phyloP scores from a whole-genome alignment of 2,329 filamentous ascomycete species.

The Aquanectria penicillioides region DNA sequence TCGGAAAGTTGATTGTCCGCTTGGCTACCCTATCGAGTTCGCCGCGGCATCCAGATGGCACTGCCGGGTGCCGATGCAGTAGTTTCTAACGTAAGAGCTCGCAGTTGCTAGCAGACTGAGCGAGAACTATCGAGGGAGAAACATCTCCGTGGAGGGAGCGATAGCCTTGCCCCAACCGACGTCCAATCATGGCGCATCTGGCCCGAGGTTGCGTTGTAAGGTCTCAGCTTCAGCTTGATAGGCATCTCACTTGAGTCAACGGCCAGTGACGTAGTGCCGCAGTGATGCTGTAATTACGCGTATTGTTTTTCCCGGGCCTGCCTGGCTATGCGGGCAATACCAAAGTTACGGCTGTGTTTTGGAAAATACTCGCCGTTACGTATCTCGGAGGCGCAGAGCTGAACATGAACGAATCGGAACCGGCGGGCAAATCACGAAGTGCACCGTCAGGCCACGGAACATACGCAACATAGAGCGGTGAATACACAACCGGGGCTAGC shows the following conservation, averaged over 20 bases:
- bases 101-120: not conserved
- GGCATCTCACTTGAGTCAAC: not conserved
- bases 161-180: not conserved
- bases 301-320: too few species aligned
- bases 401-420: constrained; percentile 11
- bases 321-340: constrained; percentile 8
- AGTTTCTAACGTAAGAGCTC: not conserved
- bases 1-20: constrained; percentile 16
- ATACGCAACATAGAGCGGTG: constrained; percentile 14
- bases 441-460: not conserved
- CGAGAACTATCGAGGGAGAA: not conserved
- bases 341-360: constrained; percentile 1
- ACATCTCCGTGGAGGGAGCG: not conserved
- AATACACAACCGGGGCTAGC: constrained; percentile 5
- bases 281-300: too few species aligned
- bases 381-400: not conserved
- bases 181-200: constrained; percentile 1
- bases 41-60: constrained; percentile 12
- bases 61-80: not conserved
- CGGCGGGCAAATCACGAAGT: not conserved
- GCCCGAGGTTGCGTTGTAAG: not conserved
- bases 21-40: constrained; percentile 23
- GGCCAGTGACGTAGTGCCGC: too few species aligned
- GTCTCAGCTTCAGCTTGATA: not conserved
- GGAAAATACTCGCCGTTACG: not conserved